phyloP scores from a whole-genome alignment of 495 filamentous ascomycete genomes.

The Aspergillus wentii region DNA sequence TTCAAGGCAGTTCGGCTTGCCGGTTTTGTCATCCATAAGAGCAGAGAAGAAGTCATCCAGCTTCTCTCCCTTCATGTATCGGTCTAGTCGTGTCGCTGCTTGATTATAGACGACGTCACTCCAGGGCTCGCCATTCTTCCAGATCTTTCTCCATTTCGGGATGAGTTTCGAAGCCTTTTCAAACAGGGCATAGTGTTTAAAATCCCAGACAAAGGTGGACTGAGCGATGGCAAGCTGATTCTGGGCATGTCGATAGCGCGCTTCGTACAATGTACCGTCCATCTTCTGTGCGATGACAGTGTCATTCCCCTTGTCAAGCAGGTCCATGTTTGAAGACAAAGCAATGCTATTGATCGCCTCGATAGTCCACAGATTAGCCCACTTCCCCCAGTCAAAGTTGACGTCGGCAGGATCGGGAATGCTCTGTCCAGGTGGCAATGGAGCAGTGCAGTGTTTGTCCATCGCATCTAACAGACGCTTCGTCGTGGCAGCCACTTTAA shows the following conservation, averaged over 20 bases:
- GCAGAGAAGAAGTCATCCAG: slow-evolving; percentile 45
- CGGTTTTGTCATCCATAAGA: slow-evolving; percentile 41
- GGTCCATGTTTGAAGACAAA: slow-evolving; percentile 32
- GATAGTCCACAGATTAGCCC: slow-evolving; percentile 23
- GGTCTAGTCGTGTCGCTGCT: slow-evolving; percentile 21
- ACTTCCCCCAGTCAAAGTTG: slow-evolving; percentile 27
- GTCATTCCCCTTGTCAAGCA: slow-evolving; percentile 38
- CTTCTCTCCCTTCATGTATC: slow-evolving; percentile 36
- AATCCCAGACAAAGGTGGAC: slow-evolving; percentile 16
- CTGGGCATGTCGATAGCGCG: slow-evolving; percentile 11
- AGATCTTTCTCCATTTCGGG: slow-evolving; percentile 9
- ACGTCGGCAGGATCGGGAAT: slow-evolving; percentile 1
- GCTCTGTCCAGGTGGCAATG: slow-evolving; percentile 4
- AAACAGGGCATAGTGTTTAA: slow-evolving; percentile 4
- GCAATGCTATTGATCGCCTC: slow-evolving; percentile 43
- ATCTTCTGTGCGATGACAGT: slow-evolving; percentile 17
- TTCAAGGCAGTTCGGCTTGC: slow-evolving; percentile 16
- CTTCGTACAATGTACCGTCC: slow-evolving; percentile 24
- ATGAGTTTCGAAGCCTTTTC: slow-evolving; percentile 4
- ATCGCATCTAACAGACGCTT: slow-evolving; percentile 18
- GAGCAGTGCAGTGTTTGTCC: slow-evolving; percentile 15
- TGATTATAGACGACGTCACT: slow-evolving; percentile 23
- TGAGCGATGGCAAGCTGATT: slow-evolving; percentile 6
- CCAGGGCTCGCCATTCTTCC: slow-evolving; percentile 6
- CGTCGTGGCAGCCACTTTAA: slow-evolving; percentile 39